Conservation (phyloP, 306 rosid species). For the Hippophae gyantsensis region DNA sequence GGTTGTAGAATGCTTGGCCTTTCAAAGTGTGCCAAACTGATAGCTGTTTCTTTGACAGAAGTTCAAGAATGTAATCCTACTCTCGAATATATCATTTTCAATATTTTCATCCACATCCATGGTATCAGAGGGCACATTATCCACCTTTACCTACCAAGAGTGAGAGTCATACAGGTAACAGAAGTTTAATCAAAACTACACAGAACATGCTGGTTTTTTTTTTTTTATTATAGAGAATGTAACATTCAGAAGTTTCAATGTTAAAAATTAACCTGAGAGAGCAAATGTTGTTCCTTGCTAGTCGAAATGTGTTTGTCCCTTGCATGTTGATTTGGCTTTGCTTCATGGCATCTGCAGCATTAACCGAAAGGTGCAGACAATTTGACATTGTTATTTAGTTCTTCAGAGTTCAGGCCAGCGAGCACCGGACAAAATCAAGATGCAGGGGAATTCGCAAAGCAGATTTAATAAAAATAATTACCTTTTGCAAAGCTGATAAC, state of each 20-base stretch:
- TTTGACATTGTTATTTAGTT: background rate
- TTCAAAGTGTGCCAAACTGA: constrained; percentile 54
- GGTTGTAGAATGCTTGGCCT: constrained; percentile 59
- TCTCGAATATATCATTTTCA: constrained; percentile 29
- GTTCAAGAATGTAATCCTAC: constrained; percentile 32
- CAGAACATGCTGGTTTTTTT: background rate
- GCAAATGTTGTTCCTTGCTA: constrained; percentile 33
- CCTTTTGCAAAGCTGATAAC: constrained; percentile 58
- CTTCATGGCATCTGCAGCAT: constrained; percentile 20
- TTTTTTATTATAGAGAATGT: background rate
- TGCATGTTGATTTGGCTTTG: constrained; percentile 5
- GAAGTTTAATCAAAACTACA: background rate
- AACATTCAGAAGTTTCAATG: background rate
- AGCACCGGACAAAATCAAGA: no score
- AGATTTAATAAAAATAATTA: constrained; percentile 2
- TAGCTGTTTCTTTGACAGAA: constrained; percentile 36
- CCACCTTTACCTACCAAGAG: constrained; percentile 28
- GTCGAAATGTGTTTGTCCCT: constrained; percentile 29
- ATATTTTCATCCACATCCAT: constrained; percentile 32
- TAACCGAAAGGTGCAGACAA: constrained; percentile 2
- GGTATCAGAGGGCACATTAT: constrained; percentile 31
- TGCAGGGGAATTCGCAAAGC: background rate
- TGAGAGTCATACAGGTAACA: constrained; percentile 3
- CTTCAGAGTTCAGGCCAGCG: no score
- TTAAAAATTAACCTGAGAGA: constrained; percentile 24